Evolutionary conservation across 2,329 filamentous ascomycete species (phyloP).

Genomic region (Exophiala phaeomuriformis): DNA sequence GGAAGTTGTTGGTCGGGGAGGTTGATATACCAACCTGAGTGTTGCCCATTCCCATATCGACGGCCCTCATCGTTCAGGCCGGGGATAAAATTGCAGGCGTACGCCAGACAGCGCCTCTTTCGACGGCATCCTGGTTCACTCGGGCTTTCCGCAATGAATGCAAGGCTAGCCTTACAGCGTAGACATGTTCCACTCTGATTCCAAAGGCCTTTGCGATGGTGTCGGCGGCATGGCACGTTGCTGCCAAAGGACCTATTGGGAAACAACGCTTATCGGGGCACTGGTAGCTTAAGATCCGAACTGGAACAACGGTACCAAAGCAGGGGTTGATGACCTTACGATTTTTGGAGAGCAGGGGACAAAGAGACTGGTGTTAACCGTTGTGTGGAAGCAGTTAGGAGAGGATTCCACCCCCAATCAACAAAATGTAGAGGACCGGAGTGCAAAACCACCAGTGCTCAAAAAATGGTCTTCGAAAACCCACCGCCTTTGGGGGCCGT

Average conservation of each 20-base stretch:
- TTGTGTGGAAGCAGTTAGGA: too few relatives aligned
- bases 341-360: too few relatives aligned
- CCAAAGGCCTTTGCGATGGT: not conserved
- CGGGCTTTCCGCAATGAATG: not conserved
- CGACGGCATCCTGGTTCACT: not conserved
- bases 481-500: not conserved
- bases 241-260: too few relatives aligned
- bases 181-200: constrained; percentile 8
- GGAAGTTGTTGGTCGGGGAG: not conserved
- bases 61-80: not conserved
- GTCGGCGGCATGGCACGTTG: too few relatives aligned
- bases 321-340: too few relatives aligned
- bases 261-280: too few relatives aligned
- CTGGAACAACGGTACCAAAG: too few relatives aligned
- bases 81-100: constrained; percentile 16
- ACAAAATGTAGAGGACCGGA: too few relatives aligned
- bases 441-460: not conserved
- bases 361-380: too few relatives aligned
- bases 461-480: not conserved
- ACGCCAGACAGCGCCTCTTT: constrained; percentile 1
- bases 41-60: not conserved
- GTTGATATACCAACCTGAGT: constrained; percentile 11
- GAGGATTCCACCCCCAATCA: too few relatives aligned
- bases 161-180: not conserved
- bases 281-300: too few relatives aligned